Evolutionary conservation across 345 rosid species (phyloP).

Genomic region (Boechera stricta): DNA sequence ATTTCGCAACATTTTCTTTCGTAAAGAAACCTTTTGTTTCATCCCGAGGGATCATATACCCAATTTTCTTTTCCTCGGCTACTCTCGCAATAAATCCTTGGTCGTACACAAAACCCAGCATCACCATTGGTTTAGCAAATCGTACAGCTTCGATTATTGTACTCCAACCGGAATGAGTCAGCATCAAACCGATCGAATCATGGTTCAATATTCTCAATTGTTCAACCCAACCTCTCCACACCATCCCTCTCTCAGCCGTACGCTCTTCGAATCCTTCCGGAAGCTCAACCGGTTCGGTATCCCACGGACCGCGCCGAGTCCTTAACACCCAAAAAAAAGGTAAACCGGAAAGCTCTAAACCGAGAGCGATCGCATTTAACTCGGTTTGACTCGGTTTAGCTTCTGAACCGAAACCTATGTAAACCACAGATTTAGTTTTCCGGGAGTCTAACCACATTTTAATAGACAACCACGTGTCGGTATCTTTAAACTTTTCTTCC

Average conservation of each 20-base stretch:
- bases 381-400: constrained; percentile 46
- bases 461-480: constrained; percentile 41
- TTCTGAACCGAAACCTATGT: constrained; percentile 55
- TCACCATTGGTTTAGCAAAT: constrained; percentile 17
- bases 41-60: constrained; percentile 36
- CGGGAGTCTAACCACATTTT: constrained; percentile 48
- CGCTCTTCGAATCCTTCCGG: constrained; percentile 51
- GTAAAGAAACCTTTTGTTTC: constrained; percentile 42
- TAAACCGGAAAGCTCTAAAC: constrained; percentile 49
- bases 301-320: constrained; percentile 29
- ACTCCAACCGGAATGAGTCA: constrained; percentile 49
- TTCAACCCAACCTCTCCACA: constrained; percentile 54
- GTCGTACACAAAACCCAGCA: not conserved
- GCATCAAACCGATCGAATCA: constrained; percentile 47
- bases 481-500: not conserved
- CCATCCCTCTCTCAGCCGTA: constrained; percentile 44
- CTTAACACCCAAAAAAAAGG: constrained; percentile 55
- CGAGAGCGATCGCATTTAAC: constrained; percentile 45
- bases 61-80: constrained; percentile 37
- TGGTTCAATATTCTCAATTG: constrained; percentile 49
- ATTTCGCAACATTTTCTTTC: constrained; percentile 39
- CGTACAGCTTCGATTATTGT: constrained; percentile 45
- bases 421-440: constrained; percentile 32
- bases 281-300: constrained; percentile 34
- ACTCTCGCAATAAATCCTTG: not conserved